Evolutionary conservation across 306 rosid genomes (phyloP), one percentile per base, ranked within the genome.

Genomic region (Vicia villosa): DNA sequence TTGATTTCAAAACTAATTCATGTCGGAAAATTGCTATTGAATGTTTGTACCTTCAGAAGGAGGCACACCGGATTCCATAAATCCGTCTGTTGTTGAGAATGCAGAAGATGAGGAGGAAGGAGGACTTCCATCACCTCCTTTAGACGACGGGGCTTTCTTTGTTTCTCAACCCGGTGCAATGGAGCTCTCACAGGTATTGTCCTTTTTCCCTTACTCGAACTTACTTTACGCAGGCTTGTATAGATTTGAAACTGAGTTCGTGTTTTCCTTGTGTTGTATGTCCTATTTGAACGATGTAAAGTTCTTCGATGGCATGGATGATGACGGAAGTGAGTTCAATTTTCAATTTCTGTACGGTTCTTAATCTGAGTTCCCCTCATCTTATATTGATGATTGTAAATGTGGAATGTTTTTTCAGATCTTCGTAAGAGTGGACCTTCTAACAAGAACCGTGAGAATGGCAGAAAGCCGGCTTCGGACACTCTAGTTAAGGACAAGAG

Each of bases 291-390:
- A 74, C 28, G 41, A 30, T 58, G 74, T 42, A 77, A 72, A 92
- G 99, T 90, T 94, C 88, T 94, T 94, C 21, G 99, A 91, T 76
- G 99, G 97, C 86, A 89, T 94, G 89, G 99, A 94, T 63, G 99
- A 94, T 56, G 74, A 79, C 58, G 97, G 96, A 91, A 94, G 98
- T 92, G 86, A 92, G 98, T 92, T 80, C 68, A 78, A 66, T 74
- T 80, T 45, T 15, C 75, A 41, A 76, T 66, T 41, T 58, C n/a
- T n/a, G 51, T 54, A 77, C 1, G 28, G 74, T 85, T 87, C 84
- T 72, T 20, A 62, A 69, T 75, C 75, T 56, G 74, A 75, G 72
- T 74, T 69, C 66, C 74, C 76, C 83, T 45, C 66, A 37, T 72
- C 69, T 66, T 78, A 61, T 81, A 75, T 66, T 80, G 66, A 62